A percentile compares a stretch with the other conserved stretches of the same genome.
Evolutionary conservation across 1,284 basidiomycete species (phyloP).

Genomic region (Hypsizygus ulmarius): DNA sequence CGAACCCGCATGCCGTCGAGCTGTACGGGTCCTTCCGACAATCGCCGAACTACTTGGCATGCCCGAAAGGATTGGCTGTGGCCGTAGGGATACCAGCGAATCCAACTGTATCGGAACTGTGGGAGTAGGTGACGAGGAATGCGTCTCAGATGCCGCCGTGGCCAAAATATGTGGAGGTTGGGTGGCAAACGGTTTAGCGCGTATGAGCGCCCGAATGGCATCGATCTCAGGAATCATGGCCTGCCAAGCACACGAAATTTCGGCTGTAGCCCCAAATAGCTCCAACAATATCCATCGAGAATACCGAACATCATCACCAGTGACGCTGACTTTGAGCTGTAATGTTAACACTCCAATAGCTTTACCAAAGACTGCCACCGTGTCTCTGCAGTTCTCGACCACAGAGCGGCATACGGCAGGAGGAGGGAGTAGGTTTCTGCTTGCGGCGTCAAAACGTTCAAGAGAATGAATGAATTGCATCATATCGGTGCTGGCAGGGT

Average conservation of each 20-base stretch:
- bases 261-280: slow-evolving; percentile 88
- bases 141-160: slow-evolving; percentile 18
- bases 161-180: slow-evolving; percentile 20
- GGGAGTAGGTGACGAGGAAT: slow-evolving; percentile 21
- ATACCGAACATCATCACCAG: slow-evolving; percentile 83
- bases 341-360: slow-evolving; percentile 80
- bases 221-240: slow-evolving; percentile 74
- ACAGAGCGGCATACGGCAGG: slow-evolving; percentile 78
- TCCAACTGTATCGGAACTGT: slow-evolving; percentile 3
- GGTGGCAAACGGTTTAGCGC: slow-evolving; percentile 33
- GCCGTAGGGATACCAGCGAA: slow-evolving; percentile 3
- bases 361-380: slow-evolving; percentile 83
- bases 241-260: slow-evolving; percentile 87
- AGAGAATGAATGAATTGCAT: slow-evolving; percentile 83
- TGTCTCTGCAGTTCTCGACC: slow-evolving; percentile 83
- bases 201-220: slow-evolving; percentile 66
- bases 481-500: slow-evolving; percentile 83
- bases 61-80: slow-evolving; percentile 3
- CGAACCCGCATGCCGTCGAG: slow-evolving; percentile 87
- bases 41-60: slow-evolving; percentile 5
- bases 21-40: slow-evolving; percentile 45
- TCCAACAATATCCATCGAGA: slow-evolving; percentile 86
- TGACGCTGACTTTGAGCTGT: slow-evolving; percentile 77
- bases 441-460: slow-evolving; percentile 89
- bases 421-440: slow-evolving; percentile 66